Evolutionary conservation across 1,284 basidiomycete species (phyloP).

Genomic region (Tilletia setariae): DNA sequence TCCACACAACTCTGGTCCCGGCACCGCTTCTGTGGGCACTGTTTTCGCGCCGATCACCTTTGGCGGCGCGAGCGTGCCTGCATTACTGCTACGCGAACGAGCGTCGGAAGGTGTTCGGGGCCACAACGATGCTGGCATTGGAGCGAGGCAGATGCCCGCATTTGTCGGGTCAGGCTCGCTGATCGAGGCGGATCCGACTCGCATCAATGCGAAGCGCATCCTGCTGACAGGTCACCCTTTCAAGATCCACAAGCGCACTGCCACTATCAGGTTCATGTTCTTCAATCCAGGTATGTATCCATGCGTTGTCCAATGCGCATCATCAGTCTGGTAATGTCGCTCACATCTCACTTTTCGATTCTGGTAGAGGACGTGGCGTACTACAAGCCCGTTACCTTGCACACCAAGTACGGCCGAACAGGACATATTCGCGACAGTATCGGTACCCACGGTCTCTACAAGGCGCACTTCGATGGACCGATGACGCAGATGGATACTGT

Average conservation of each 20-base stretch:
- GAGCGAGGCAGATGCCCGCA: slow-evolving; percentile 55
- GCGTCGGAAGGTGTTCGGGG: slow-evolving; percentile 35
- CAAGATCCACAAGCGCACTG: slow-evolving; percentile 96
- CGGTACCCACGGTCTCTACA: slow-evolving; percentile 98
- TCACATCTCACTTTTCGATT: no score
- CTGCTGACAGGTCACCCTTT: slow-evolving; percentile 92
- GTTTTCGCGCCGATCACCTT: slow-evolving; percentile 85
- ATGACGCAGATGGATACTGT: slow-evolving; percentile 95
- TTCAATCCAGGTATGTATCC: slow-evolving; percentile 65
- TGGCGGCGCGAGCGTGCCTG: slow-evolving; percentile 60
- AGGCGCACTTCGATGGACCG: slow-evolving; percentile 87
- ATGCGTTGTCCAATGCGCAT: background rate
- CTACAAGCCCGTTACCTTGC: slow-evolving; percentile 86
- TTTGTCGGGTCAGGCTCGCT: slow-evolving; percentile 89
- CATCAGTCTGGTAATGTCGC: background rate
- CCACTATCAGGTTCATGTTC: slow-evolving; percentile 98
- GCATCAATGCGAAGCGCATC: slow-evolving; percentile 87
- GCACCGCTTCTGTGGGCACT: slow-evolving; percentile 69
- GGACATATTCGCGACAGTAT: slow-evolving; percentile 86
- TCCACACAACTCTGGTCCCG: slow-evolving; percentile 63
- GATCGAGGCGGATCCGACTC: slow-evolving; percentile 81
- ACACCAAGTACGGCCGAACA: slow-evolving; percentile 87
- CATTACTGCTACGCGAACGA: slow-evolving; percentile 41
- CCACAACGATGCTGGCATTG: slow-evolving; percentile 48
- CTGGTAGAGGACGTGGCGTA: slow-evolving; percentile 78